Conservation (phyloP, 75 land plant genomes). For the Isoetes taiwanensis region DNA sequence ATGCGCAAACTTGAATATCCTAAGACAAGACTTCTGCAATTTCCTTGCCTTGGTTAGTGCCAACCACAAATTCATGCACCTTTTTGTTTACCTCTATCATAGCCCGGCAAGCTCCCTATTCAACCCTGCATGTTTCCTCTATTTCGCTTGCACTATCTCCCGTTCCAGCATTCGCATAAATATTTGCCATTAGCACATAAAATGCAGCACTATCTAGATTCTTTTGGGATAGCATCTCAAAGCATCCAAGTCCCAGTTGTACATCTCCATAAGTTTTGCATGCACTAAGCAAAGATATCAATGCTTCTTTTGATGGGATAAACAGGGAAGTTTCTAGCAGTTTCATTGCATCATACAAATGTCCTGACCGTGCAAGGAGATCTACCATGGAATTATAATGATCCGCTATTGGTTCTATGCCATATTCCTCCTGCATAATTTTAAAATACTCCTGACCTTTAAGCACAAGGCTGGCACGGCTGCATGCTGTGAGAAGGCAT, state of each 20-base stretch:
- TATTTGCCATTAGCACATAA: constrained; percentile 3
- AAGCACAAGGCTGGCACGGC: neutral
- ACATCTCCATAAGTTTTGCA: neutral
- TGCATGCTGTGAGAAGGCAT: neutral
- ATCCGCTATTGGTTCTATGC: neutral
- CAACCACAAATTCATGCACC: constrained; percentile 25
- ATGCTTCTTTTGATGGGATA: neutral
- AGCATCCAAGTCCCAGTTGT: neutral
- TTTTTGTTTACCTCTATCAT: neutral
- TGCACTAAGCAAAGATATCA: neutral
- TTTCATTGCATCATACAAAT: neutral
- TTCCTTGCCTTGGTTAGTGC: no score
- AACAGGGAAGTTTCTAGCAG: constrained; percentile 5
- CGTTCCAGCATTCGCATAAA: neutral
- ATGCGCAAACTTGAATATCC: no score
- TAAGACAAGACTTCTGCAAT: no score
- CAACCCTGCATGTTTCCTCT: neutral
- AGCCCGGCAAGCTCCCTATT: neutral
- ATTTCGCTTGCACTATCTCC: neutral
- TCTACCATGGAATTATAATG: constrained; percentile 8
- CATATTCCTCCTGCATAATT: constrained; percentile 1
- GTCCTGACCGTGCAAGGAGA: neutral
- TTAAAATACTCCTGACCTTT: neutral
- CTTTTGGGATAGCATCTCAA: neutral
- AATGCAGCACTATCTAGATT: neutral